Percentiles rank a stretch among this genome's conserved stretches.
phyloP scores from a whole-genome alignment of 2,329 filamentous ascomycete species.

The Coniochaeta prunicola region DNA sequence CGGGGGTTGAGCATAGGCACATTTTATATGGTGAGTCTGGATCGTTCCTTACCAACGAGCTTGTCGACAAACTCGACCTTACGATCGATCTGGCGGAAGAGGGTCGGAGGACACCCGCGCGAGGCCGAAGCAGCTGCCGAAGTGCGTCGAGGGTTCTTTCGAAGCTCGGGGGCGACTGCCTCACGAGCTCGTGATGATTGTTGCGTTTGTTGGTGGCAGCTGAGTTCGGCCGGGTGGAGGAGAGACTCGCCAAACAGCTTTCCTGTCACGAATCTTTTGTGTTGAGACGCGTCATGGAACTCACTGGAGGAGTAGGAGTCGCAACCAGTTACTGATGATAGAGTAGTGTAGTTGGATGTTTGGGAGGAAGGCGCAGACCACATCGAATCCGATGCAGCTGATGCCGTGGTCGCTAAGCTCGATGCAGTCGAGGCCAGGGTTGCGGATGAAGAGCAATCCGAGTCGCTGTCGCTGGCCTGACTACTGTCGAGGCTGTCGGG shows the following conservation, averaged over 20 bases:
- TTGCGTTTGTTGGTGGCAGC: neutral
- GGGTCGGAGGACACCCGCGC: slow-evolving; percentile 60
- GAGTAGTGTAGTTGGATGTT: slow-evolving; percentile 62
- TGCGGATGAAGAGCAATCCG: neutral
- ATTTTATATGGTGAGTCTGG: slow-evolving; percentile 8
- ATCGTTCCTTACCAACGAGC: slow-evolving; percentile 77
- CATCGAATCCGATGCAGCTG: slow-evolving; percentile 68
- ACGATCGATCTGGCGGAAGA: slow-evolving; percentile 82
- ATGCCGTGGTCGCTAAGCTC: slow-evolving; percentile 61
- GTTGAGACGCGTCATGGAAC: slow-evolving; percentile 15
- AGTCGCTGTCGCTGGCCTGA: neutral
- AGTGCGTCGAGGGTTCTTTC: slow-evolving; percentile 56
- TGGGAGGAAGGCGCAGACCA: slow-evolving; percentile 70
- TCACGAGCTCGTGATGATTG: slow-evolving; percentile 21
- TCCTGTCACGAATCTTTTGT: neutral
- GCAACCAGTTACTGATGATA: slow-evolving; percentile 52
- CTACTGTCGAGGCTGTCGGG: slow-evolving; percentile 34
- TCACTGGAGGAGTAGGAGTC: slow-evolving; percentile 22
- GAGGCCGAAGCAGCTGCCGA: slow-evolving; percentile 29
- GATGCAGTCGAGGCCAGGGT: neutral
- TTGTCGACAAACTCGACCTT: slow-evolving; percentile 95
- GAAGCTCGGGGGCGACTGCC: slow-evolving; percentile 51
- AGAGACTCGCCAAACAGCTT: slow-evolving; percentile 5
- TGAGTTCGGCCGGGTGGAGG: slow-evolving; percentile 15
- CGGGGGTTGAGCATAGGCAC: slow-evolving; percentile 27